Percentiles rank a stretch among this genome's conserved stretches.
Evolutionary conservation across 2,329 filamentous ascomycete species (phyloP).

Genomic region (Neofusicoccum ribis): DNA sequence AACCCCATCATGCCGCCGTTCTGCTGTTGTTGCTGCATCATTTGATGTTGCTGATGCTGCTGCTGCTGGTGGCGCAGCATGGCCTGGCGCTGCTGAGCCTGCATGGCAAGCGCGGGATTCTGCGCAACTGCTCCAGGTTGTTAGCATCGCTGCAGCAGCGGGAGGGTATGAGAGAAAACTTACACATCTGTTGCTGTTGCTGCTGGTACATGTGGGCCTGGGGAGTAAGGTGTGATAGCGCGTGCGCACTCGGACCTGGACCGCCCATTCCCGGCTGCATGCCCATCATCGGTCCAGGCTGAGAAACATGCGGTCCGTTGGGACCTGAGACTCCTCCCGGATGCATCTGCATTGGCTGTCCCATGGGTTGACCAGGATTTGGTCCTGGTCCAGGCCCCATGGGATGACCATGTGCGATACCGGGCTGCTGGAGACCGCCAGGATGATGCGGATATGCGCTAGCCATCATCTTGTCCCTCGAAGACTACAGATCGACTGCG

Average conservation of each 20-base stretch:
- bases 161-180: not conserved
- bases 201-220: constrained; percentile 56
- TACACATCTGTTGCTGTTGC: constrained; percentile 40
- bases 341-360: constrained; percentile 70
- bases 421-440: constrained; percentile 70
- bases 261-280: constrained; percentile 69
- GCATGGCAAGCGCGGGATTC: constrained; percentile 40
- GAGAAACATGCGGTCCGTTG: constrained; percentile 69
- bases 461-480: constrained; percentile 61
- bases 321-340: constrained; percentile 73
- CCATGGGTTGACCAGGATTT: constrained; percentile 69
- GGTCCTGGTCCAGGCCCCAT: constrained; percentile 67
- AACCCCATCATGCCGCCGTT: constrained; percentile 54
- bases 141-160: not conserved
- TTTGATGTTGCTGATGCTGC: constrained; percentile 51
- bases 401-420: constrained; percentile 64
- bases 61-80: constrained; percentile 53
- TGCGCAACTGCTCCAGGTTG: not conserved
- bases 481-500: constrained; percentile 12
- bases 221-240: constrained; percentile 70
- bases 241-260: constrained; percentile 63
- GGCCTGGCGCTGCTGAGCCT: constrained; percentile 47
- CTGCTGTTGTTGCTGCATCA: constrained; percentile 56
- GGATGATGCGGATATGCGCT: constrained; percentile 69
- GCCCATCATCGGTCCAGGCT: constrained; percentile 71